Evolutionary conservation across 169 alveolate species (phyloP).

Genomic region (Plasmodium coatneyi): DNA sequence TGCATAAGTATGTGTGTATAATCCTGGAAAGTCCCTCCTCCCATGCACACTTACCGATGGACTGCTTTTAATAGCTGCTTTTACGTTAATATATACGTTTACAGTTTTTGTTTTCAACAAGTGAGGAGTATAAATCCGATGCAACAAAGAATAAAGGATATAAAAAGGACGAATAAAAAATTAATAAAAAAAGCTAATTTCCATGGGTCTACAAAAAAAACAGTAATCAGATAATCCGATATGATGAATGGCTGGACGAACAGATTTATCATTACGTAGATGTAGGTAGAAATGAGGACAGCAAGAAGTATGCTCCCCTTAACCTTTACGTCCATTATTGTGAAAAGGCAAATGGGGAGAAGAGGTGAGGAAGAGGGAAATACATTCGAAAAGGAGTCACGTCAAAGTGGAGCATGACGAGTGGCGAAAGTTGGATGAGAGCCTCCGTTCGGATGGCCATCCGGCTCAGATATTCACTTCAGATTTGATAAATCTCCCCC

Average conservation of each 20-base stretch:
- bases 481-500: slow-evolving; percentile 78
- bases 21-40: not conserved
- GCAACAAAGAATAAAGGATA: slow-evolving; percentile 60
- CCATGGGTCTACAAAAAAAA: slow-evolving; percentile 77
- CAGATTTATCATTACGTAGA: slow-evolving; percentile 63
- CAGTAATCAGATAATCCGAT: slow-evolving; percentile 47
- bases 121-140: slow-evolving; percentile 39
- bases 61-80: slow-evolving; percentile 10
- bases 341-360: not conserved
- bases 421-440: not conserved
- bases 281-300: slow-evolving; percentile 13
- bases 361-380: not conserved
- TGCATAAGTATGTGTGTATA: not conserved
- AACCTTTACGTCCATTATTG: slow-evolving; percentile 41
- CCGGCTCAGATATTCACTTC: not conserved
- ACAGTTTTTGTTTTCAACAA: slow-evolving; percentile 24
- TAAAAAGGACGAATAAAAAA: slow-evolving; percentile 51
- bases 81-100: not conserved
- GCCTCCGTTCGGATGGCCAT: not conserved
- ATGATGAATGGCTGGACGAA: slow-evolving; percentile 71
- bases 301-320: slow-evolving; percentile 54
- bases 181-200: slow-evolving; percentile 57
- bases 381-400: not conserved
- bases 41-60: not conserved
- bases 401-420: not conserved